Base-by-base conservation (phyloP, 2,329 filamentous ascomycete genomes). In the Aspergillus sp. region DNA sequence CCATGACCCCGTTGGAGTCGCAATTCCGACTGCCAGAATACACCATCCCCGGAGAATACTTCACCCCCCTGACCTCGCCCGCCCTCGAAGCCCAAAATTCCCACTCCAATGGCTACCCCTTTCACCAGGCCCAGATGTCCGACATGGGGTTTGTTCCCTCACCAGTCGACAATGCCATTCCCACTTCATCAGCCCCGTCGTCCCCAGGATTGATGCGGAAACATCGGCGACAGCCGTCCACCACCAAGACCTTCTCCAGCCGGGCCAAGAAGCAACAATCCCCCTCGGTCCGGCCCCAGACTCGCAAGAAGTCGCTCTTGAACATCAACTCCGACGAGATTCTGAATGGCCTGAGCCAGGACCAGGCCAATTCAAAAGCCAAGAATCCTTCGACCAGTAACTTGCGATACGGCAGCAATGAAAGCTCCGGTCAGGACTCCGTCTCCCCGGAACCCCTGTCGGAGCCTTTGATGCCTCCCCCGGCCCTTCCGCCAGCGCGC, bases 391-490 rank as follows among this genome's bases (percentile, higher is more conserved):
- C 60, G 51, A 61, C 58, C 30, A 65, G 66, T 50, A 66, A 63
- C 14, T 62, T 69, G 9, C 66, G 66, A 32, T 59, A 63, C 45
- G 71, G 68, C 44, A 75, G 73, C 52, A 75, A 69, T 52, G 75
- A 78, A 43, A 73, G 73, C 47, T 76, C 74, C 2, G 73, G 71
- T 7, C 72, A 75, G 46, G 74, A 76, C 58, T 79, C 76, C 3
- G 72, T 79, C 11, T 79, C 76, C 9, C 76, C 76, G 0, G 76
- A 79, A 52, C 68, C 76, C 30, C 64, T 78, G n/a, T 77, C 75
- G 13, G 76, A 79, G 54, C 71, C 75, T 2, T 63, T 77, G 57
- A 79, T 79, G 76, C 74, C 76, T 35, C 76, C 76, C 20, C 76
- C 76, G 17, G 75, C 76, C 13, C 62, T 78, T 33, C 76, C 76